Percentiles rank a stretch among this genome's conserved stretches.
Conservation (phyloP, 306 rosid species). For the Begonia fuchsioides region DNA sequence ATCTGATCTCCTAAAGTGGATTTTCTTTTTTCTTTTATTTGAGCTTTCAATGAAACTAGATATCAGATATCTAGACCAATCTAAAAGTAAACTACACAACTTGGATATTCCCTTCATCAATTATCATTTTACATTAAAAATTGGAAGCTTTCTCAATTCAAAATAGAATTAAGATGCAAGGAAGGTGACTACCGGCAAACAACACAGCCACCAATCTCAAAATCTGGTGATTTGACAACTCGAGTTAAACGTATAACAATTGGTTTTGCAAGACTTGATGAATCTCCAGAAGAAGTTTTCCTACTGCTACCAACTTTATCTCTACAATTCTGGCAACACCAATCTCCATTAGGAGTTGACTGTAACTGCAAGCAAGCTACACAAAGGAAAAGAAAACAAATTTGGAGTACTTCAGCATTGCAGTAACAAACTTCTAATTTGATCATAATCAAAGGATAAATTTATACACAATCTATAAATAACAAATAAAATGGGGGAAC, state of each 20-base stretch:
- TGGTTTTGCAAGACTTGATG: conserved; percentile 44
- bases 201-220: conserved; percentile 92
- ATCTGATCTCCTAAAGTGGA: too few relatives aligned
- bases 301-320: conserved; percentile 46
- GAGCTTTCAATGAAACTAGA: too few relatives aligned
- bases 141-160: neutral
- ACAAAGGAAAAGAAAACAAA: conserved; percentile 8
- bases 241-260: conserved; percentile 76
- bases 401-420: too few relatives aligned
- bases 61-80: too few relatives aligned
- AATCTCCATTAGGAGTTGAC: conserved; percentile 48
- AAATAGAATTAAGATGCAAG: neutral
- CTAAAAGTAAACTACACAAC: too few relatives aligned
- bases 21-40: too few relatives aligned
- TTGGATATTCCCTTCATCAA: too few relatives aligned
- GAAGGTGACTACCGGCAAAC: conserved; percentile 69
- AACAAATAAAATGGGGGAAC: too few relatives aligned
- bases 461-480: too few relatives aligned
- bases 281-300: conserved; percentile 28
- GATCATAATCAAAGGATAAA: too few relatives aligned
- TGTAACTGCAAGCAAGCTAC: conserved; percentile 80
- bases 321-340: conserved; percentile 78
- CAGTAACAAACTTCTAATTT: too few relatives aligned
- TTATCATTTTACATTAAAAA: too few relatives aligned
- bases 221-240: conserved; percentile 69